Percentiles rank a stretch among this genome's conserved stretches.
Evolutionary conservation across 441 rosid species (phyloP).

Genomic region (Populus hybrid): DNA sequence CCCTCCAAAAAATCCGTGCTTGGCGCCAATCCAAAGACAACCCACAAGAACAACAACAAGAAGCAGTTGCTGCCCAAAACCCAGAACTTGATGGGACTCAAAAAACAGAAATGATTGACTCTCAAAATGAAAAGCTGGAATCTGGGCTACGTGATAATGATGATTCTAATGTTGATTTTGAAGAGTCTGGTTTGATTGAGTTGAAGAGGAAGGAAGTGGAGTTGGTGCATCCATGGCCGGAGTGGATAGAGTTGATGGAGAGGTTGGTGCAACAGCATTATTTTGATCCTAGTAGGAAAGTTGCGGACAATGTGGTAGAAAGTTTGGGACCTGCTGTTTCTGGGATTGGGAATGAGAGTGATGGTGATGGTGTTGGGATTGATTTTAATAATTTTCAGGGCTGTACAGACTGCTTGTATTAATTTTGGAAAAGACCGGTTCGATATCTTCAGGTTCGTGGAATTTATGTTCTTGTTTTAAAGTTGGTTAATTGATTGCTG

Average conservation of each 20-base stretch:
- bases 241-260: slow-evolving; percentile 95
- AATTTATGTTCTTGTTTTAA: too few relatives aligned
- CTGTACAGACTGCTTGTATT: too few relatives aligned
- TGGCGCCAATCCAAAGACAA: slow-evolving; percentile 74
- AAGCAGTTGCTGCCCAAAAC: not conserved
- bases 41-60: slow-evolving; percentile 13
- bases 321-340: slow-evolving; percentile 49
- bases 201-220: slow-evolving; percentile 42
- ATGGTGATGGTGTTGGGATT: slow-evolving; percentile 26
- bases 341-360: slow-evolving; percentile 21
- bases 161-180: slow-evolving; percentile 2
- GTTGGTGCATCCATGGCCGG: slow-evolving; percentile 93
- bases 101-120: slow-evolving; percentile 5
- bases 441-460: too few relatives aligned
- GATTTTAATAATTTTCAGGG: slow-evolving; percentile 24
- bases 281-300: too few relatives aligned
- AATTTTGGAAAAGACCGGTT: too few relatives aligned
- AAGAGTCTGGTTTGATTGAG: slow-evolving; percentile 8
- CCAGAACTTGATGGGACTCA: not conserved
- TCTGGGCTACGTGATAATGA: not conserved
- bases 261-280: slow-evolving; percentile 2
- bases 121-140: slow-evolving; percentile 16
- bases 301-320: slow-evolving; percentile 59
- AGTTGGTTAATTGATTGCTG: too few relatives aligned
- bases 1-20: slow-evolving; percentile 81